Base-by-base conservation (phyloP, 352 stramenopile genomes). In the Pythium sp. region DNA sequence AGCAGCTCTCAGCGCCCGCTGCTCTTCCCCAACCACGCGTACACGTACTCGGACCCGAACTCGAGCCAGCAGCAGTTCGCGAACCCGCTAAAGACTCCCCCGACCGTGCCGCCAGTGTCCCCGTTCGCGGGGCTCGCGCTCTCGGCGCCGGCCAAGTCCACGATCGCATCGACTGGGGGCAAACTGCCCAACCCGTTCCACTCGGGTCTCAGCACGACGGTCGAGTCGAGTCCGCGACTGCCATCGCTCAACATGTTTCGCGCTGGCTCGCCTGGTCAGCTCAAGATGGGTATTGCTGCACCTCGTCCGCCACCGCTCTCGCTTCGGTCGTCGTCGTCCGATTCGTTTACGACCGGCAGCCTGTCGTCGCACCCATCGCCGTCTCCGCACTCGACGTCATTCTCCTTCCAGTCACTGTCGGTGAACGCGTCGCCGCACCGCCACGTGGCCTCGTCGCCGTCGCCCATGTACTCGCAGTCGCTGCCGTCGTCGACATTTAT, bases 161-260 rank as follows among this genome's bases (percentile, higher is more conserved):
- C 76, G 24, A 58, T 80, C 49, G 54, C 32, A 58, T 65, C 61
- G 28, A 51, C 51, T 28, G 58, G 46, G 34, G 49, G 58, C 12
- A 84, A 86, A 62, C 68, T 74, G 3, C 78, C 79, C 24, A 92
- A 92, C 66, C 84, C 84, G 41, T 93, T 93, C 57, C 58, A 62
- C 43, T 32, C 68, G 14, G 49, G 59, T 30, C 56, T 78, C 28
- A 79, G 60, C 58, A 75, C 66, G 64, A 88, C 75, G 30, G 64
- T 88, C n/a, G 85, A 92, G 61, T 87, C 72, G 49, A 90, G 80
- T 60, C 82, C 83, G 43, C 77, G 83, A 2, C 73, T 93, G 11
- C 85, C 85, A 58, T 92, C 83, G 64, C 73, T 93, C 32, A 89
- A 89, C 69, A 68, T 80, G 61, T 88, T 92, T 64, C 85, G 85